A percentile compares a stretch with the other conserved stretches of the same genome.
Conservation (phyloP, 768 basidiomycete species). For the Collybia sordida region DNA sequence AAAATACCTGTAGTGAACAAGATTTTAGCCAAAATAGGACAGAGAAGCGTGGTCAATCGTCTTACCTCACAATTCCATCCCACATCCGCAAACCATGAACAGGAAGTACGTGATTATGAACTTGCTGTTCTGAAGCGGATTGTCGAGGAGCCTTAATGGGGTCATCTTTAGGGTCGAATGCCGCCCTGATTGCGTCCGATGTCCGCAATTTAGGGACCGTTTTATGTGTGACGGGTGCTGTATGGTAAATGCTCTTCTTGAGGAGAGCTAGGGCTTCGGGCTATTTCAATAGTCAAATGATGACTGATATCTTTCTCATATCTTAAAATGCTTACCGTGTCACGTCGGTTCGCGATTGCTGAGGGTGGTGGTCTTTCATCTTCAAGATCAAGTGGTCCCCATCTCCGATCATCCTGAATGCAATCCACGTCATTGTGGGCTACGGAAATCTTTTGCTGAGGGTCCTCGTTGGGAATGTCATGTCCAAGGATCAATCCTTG, state of each 20-base stretch:
- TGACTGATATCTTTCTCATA: background rate
- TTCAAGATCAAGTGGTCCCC: slow-evolving; percentile 59
- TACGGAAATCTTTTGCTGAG: background rate
- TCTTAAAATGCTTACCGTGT: slow-evolving; percentile 47
- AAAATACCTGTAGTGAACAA: slow-evolving; percentile 35
- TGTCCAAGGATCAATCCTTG: slow-evolving; percentile 39
- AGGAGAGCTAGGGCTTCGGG: slow-evolving; percentile 53
- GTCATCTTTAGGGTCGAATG: slow-evolving; percentile 50
- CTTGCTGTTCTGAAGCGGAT: slow-evolving; percentile 59
- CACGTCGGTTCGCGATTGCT: slow-evolving; percentile 68
- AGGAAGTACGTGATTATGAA: slow-evolving; percentile 35
- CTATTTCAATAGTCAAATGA: slow-evolving; percentile 25
- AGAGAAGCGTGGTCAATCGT: slow-evolving; percentile 2
- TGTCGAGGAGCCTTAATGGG: slow-evolving; percentile 47
- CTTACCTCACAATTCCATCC: slow-evolving; percentile 51
- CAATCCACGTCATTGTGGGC: slow-evolving; percentile 15
- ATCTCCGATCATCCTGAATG: slow-evolving; percentile 41
- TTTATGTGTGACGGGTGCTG: slow-evolving; percentile 51
- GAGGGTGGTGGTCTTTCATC: slow-evolving; percentile 71
- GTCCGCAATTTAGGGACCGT: slow-evolving; percentile 48
- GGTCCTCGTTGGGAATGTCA: slow-evolving; percentile 3
- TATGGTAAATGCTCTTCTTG: slow-evolving; percentile 56
- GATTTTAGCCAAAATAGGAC: slow-evolving; percentile 3
- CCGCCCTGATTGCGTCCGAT: slow-evolving; percentile 44
- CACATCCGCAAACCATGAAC: slow-evolving; percentile 58